Conservation (phyloP, 257 asterid species). For the Solanum pimpinellifolium region DNA sequence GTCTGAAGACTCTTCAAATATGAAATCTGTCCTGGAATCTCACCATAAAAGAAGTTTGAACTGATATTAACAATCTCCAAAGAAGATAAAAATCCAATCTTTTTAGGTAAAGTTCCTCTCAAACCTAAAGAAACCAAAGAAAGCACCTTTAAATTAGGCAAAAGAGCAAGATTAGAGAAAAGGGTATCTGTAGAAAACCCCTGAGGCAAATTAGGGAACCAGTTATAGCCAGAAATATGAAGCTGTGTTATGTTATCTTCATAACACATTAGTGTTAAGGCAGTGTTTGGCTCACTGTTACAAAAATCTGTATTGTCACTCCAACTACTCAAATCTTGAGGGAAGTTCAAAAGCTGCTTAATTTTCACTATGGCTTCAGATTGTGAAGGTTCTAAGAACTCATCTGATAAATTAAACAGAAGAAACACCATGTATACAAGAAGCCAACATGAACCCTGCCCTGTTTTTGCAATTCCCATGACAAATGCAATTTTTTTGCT, state of each 20-base stretch:
- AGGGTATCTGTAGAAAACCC: slow-evolving; percentile 34
- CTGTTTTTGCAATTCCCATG: background rate
- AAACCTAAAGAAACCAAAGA: slow-evolving; percentile 65
- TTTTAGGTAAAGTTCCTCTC: slow-evolving; percentile 55
- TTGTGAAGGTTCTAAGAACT: slow-evolving; percentile 41
- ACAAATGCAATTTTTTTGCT: background rate
- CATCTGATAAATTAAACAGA: slow-evolving; percentile 30
- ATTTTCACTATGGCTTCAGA: slow-evolving; percentile 37
- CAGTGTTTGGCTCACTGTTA: slow-evolving; percentile 37
- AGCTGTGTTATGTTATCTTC: slow-evolving; percentile 72
- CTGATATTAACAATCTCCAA: slow-evolving; percentile 66
- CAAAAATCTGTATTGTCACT: slow-evolving; percentile 49
- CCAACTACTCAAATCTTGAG: slow-evolving; percentile 38
- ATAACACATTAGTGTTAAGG: slow-evolving; percentile 58
- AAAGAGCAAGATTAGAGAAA: slow-evolving; percentile 37
- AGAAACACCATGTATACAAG: slow-evolving; percentile 11
- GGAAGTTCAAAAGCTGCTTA: slow-evolving; percentile 54
- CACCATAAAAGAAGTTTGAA: slow-evolving; percentile 50
- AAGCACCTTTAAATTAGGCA: slow-evolving; percentile 60
- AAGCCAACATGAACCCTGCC: background rate
- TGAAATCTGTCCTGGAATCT: slow-evolving; percentile 49
- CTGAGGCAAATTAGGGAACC: slow-evolving; percentile 27
- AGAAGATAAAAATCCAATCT: slow-evolving; percentile 35
- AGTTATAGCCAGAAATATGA: slow-evolving; percentile 39
- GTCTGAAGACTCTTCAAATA: slow-evolving; percentile 46